A percentile compares a stretch with the other conserved stretches of the same genome.
These are phyloP conservation scores for Pichia paraexigua DNA, from an alignment of 805 yeast genomes.

Conservation along the genomic window DNA sequence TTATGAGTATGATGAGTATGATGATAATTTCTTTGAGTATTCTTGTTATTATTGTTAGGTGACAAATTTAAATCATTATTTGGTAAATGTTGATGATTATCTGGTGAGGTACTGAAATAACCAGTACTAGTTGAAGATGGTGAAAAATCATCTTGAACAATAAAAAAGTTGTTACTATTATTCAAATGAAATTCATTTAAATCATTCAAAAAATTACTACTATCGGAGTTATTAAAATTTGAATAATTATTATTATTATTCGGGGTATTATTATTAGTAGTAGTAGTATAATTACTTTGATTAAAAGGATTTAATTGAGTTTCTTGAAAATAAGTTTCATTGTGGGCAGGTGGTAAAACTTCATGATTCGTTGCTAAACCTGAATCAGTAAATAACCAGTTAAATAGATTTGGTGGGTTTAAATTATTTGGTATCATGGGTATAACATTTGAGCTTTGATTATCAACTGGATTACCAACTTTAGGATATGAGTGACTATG, in stretches of 20 bases:
- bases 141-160: conserved; percentile 23
- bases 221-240: background rate
- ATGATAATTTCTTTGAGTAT: background rate
- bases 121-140: conserved; percentile 15
- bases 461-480: background rate
- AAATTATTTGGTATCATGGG: background rate
- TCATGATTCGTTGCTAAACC: background rate
- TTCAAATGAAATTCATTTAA: conserved; percentile 19
- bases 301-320: background rate
- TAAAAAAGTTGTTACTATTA: conserved; percentile 23
- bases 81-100: background rate
- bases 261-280: background rate
- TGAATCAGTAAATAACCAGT: conserved; percentile 25
- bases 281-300: background rate
- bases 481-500: background rate
- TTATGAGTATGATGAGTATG: background rate
- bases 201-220: conserved; percentile 14
- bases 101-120: conserved; percentile 2
- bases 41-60: background rate
- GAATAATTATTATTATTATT: background rate
- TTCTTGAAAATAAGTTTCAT: conserved; percentile 2
- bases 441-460: background rate
- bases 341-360: background rate
- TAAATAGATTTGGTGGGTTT: conserved; percentile 13
- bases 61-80: background rate